These are phyloP conservation scores for Clavariopsis aquatica DNA, from an alignment of 495 filamentous ascomycete genomes.

Conservation along the genomic window DNA sequence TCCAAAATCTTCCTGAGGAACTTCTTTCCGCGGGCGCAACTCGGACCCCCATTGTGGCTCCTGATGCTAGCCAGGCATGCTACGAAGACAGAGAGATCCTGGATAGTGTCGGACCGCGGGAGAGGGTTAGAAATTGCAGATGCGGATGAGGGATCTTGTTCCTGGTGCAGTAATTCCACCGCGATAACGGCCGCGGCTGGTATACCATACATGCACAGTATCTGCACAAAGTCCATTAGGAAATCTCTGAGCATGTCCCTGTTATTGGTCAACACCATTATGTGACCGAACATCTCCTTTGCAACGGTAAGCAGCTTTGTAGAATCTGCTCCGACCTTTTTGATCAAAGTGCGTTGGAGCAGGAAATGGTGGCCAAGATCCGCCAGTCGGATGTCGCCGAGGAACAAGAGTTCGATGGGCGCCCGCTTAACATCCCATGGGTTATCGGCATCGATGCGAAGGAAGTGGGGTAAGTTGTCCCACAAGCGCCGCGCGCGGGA, in stretches of 20 bases:
- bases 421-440: constrained; percentile 24
- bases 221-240: constrained; percentile 56
- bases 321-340: constrained; percentile 53
- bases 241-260: constrained; percentile 54
- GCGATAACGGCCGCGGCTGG: constrained; percentile 61
- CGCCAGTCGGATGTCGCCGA: constrained; percentile 52
- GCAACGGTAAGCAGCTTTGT: constrained; percentile 56
- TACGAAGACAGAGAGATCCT: constrained; percentile 64
- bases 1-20: constrained; percentile 53
- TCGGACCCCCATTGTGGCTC: constrained; percentile 55
- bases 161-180: constrained; percentile 62
- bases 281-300: constrained; percentile 53
- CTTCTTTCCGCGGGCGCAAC: constrained; percentile 51
- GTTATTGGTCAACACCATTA: constrained; percentile 52
- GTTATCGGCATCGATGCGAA: constrained; percentile 21
- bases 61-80: constrained; percentile 59
- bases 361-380: constrained; percentile 62
- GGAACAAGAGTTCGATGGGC: constrained; percentile 29
- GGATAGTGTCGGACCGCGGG: constrained; percentile 62
- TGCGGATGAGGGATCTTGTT: constrained; percentile 45
- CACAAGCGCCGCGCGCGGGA: constrained; percentile 9
- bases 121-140: constrained; percentile 40
- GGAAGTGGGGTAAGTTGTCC: constrained; percentile 23
- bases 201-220: constrained; percentile 51
- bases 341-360: constrained; percentile 58